Evolutionary conservation across 495 filamentous ascomycete genomes (phyloP).

Genomic region (Hyaloscypha variabilis): DNA sequence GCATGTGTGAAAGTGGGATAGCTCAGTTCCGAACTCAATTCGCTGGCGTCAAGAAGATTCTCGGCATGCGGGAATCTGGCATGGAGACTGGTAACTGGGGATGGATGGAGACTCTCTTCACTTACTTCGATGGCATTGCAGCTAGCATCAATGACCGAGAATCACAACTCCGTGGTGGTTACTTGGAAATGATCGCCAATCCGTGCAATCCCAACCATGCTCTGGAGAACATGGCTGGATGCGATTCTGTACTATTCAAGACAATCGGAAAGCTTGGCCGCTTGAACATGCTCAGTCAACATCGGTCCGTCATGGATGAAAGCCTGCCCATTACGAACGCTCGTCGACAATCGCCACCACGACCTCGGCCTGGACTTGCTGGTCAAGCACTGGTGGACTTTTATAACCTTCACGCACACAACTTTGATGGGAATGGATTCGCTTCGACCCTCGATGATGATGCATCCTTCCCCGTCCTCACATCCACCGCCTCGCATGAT

Average conservation of each 20-base stretch:
- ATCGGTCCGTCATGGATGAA: constrained; percentile 53
- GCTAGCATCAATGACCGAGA: constrained; percentile 92
- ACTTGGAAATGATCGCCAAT: constrained; percentile 59
- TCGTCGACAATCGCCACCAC: constrained; percentile 34
- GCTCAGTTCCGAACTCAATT: constrained; percentile 93
- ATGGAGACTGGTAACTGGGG: constrained; percentile 67
- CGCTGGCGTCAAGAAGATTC: constrained; percentile 89
- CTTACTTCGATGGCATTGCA: constrained; percentile 94
- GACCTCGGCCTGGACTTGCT: constrained; percentile 36
- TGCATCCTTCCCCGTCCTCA: constrained; percentile 22
- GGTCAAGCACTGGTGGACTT: constrained; percentile 46
- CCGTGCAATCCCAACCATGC: constrained; percentile 69
- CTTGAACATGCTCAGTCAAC: constrained; percentile 87
- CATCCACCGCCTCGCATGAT: constrained; percentile 38
- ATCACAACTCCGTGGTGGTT: constrained; percentile 75
- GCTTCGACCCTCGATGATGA: constrained; percentile 46
- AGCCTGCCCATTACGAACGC: constrained; percentile 16
- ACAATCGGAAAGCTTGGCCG: constrained; percentile 77
- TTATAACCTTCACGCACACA: constrained; percentile 56
- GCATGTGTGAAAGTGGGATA: constrained; percentile 90
- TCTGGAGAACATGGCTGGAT: constrained; percentile 86
- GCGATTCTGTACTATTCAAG: constrained; percentile 80
- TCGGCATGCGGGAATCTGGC: constrained; percentile 74
- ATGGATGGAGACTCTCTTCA: constrained; percentile 97
- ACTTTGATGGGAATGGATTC: constrained; percentile 69